Percentiles rank a stretch among this genome's conserved stretches.
These are phyloP conservation scores for Chrysanthemum makinoi DNA, from an alignment of 129 eudicot species.

Conservation along the genomic window DNA sequence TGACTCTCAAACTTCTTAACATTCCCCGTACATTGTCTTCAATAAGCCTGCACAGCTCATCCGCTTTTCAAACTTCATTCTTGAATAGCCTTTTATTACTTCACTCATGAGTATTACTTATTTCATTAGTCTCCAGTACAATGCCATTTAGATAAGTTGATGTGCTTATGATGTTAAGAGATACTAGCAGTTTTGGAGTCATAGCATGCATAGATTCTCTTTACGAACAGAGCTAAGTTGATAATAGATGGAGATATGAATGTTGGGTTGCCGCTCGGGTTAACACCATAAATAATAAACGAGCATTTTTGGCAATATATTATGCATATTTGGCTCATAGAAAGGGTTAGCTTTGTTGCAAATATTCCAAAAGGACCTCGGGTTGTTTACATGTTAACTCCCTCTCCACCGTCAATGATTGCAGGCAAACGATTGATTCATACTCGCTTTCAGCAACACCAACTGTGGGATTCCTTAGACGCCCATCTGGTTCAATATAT, in stretches of 20 bases:
- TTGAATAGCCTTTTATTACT: neutral
- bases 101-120: neutral
- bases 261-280: neutral
- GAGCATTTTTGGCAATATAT: too few species aligned
- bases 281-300: neutral
- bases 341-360: neutral
- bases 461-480: conserved; percentile 49
- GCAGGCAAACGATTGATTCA: conserved; percentile 71
- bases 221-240: neutral
- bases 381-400: neutral
- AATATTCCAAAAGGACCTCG: neutral
- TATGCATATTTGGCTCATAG: neutral
- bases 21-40: too few species aligned
- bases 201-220: neutral
- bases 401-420: conserved; percentile 15
- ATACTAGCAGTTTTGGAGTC: neutral
- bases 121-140: neutral
- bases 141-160: neutral
- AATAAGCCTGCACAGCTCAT: too few species aligned
- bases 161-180: conserved; percentile 1
- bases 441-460: conserved; percentile 80
- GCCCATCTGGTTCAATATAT: conserved; percentile 40
- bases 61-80: too few species aligned
- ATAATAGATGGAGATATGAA: neutral
- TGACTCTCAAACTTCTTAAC: too few species aligned